phyloP scores from a whole-genome alignment of 2,329 filamentous ascomycete species.

The Colletotrichum tamarilloi region DNA sequence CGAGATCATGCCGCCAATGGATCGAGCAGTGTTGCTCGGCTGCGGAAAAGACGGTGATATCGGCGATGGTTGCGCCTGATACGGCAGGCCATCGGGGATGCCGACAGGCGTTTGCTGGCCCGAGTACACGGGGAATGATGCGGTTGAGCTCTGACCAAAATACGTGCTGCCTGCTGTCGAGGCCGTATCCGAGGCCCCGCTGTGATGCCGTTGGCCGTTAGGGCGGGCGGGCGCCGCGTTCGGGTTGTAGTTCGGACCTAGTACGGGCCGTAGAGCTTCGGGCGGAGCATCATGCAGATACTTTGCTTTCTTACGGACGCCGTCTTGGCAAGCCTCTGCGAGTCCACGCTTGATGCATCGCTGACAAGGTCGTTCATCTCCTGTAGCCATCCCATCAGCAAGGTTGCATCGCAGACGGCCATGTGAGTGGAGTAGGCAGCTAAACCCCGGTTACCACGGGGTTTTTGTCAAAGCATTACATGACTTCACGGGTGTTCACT shows the following conservation, averaged over 20 bases:
- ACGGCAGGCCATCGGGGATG: conserved; percentile 63
- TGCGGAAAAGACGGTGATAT: conserved; percentile 78
- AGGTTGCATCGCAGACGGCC: conserved; percentile 1
- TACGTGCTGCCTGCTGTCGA: conserved; percentile 56
- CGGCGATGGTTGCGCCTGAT: conserved; percentile 77
- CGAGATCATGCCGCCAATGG: conserved; percentile 58
- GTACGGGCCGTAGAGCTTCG: conserved; percentile 87
- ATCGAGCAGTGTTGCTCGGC: conserved; percentile 46
- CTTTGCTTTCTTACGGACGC: conserved; percentile 98
- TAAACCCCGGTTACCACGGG: conserved; percentile 5
- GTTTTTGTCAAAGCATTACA: conserved; percentile 27
- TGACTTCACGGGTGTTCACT: conserved; percentile 26
- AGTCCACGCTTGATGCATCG: conserved; percentile 94
- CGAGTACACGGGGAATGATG: conserved; percentile 64
- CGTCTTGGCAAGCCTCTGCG: conserved; percentile 92
- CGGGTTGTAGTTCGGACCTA: conserved; percentile 77
- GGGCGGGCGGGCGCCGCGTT: conserved; percentile 56
- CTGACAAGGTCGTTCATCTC: conserved; percentile 93
- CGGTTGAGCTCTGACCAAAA: conserved; percentile 58
- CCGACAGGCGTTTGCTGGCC: conserved; percentile 57
- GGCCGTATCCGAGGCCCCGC: conserved; percentile 51
- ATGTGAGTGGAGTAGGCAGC: conserved; percentile 7
- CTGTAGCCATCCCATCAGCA: conserved; percentile 57
- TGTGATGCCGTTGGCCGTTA: conserved; percentile 53
- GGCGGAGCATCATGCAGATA: conserved; percentile 96